phyloP scores from a whole-genome alignment of 345 rosid genomes.

The Cardamine chenopodiifolia region DNA sequence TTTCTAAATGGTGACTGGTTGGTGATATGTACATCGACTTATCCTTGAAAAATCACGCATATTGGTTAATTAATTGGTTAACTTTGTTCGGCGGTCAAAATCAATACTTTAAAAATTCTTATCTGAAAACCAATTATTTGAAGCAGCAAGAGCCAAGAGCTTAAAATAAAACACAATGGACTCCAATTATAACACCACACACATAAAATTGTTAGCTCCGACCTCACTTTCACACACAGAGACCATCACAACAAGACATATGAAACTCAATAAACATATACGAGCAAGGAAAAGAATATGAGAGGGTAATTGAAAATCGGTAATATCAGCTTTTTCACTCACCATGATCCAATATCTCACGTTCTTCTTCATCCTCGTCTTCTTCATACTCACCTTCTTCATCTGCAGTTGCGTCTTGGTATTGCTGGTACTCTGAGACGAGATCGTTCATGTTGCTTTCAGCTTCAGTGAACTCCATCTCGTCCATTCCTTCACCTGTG shows the following conservation, averaged over 20 bases:
- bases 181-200: slow-evolving; percentile 17
- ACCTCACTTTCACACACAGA: slow-evolving; percentile 37
- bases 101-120: background rate
- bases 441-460: slow-evolving; percentile 84
- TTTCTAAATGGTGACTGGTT: no score
- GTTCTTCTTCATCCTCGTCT: slow-evolving; percentile 55
- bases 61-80: no score
- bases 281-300: background rate
- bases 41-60: no score
- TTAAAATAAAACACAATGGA: slow-evolving; percentile 5
- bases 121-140: background rate
- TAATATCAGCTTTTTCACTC: background rate
- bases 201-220: background rate
- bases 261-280: slow-evolving; percentile 28
- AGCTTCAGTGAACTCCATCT: slow-evolving; percentile 85
- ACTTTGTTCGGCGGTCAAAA: background rate
- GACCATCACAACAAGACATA: slow-evolving; percentile 33
- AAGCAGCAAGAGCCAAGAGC: background rate
- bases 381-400: slow-evolving; percentile 73
- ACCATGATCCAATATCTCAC: slow-evolving; percentile 31
- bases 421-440: slow-evolving; percentile 81
- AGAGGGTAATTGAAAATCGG: background rate
- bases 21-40: no score
- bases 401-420: slow-evolving; percentile 82
- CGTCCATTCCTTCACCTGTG: slow-evolving; percentile 86